Base-by-base conservation (phyloP, 306 rosid species). In the Corylus americana region DNA sequence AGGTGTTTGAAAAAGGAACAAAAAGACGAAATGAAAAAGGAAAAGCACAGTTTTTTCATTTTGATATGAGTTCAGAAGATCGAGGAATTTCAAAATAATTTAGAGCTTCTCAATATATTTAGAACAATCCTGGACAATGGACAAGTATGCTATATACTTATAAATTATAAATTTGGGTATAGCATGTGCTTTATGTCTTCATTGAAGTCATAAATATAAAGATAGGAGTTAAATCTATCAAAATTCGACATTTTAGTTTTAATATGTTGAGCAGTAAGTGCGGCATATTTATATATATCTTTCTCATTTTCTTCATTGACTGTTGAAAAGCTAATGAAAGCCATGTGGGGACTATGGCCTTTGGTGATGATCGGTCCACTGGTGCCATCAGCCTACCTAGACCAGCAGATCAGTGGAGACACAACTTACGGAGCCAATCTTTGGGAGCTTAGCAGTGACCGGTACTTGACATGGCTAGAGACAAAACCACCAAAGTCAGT, bases 301-400 rank as follows among this genome's bases (percentile, higher is more conserved):
- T 20, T 69, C 68, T 77, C 11, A 68, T 37, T 16, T 72, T 20
- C 5, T 49, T 54, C 42, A 6, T 71, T 7, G 69, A 61, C 44
- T 78, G 72, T 53, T 72, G 71, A 57, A 69, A 75, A 87, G 83
- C 76, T 85, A 54, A 29, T 70, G 71, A 81, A 76, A 31, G 82
- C 79, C 55, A 67, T 81, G 82, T 57, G 6, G 48, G 86, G 88
- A 27, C 51, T 13, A 1, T 87, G 85, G 87, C 84, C 83, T n/a
- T 51, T 83, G 29, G 37, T 73, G 78, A 71, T 80, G 62, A 63
- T 81, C 1, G 89, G 87, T 61, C 91, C 89, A 76, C 85, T 83
- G 89, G 58, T 85, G 57, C 89, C 91, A 76, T 85, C 91, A 70
- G 82, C 87, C 79, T 88, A 83, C 80, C 75, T 88, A 35, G 87